Evolutionary conservation across 306 rosid species (phyloP), one percentile per base, ranked within the genome.

Genomic region (barrel medic (Medicago truncatula)): DNA sequence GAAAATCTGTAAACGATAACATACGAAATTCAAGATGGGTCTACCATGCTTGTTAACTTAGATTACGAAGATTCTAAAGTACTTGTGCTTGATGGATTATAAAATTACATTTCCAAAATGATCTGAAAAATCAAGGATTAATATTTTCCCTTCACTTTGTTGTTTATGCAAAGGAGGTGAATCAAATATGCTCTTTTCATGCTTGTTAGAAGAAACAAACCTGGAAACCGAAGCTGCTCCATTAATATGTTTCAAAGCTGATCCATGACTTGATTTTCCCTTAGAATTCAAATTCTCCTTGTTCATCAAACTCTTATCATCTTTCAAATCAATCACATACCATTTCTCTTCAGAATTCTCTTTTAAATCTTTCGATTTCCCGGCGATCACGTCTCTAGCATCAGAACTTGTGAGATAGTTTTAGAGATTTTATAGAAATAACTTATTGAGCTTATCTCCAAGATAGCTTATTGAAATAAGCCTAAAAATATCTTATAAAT

Each of bases 251-350:
- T 93, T 91, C 88, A 76, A 61, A 38, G 90, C 79, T 7, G 93
- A 88, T 62, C 85, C 83, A 0, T 84, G 88, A 79, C 84, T 91
- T 1, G 80, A 67, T 70, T 71, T 90, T 66, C 53, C 85, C 81
- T 84, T 92, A 10, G 86, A 88, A 85, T 81, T 84, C 0, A 83
- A 81, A 41, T 71, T 86, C 70, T 83, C 91, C 66, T 90, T 89
- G 72, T 75, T 82, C 49, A 77, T 44, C 44, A 80, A 70, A 70
- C 85, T 56, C 13, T 85, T 76, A 49, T 92, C 99, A 62, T 89
- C 99, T 77, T 87, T 88, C 77, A 95, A 86, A 78, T 95, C 98
- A 74, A 95, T 95, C 8, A 85, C 89, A 0, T 96, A 88, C 98
- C 99, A 92, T 61, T 90, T 91, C 70, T 89, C 97, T 6, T 89